These are phyloP conservation scores for Umbelopsis sp. DNA, from an alignment of 371 early-diverging fungal genomes.

Conservation along the genomic window DNA sequence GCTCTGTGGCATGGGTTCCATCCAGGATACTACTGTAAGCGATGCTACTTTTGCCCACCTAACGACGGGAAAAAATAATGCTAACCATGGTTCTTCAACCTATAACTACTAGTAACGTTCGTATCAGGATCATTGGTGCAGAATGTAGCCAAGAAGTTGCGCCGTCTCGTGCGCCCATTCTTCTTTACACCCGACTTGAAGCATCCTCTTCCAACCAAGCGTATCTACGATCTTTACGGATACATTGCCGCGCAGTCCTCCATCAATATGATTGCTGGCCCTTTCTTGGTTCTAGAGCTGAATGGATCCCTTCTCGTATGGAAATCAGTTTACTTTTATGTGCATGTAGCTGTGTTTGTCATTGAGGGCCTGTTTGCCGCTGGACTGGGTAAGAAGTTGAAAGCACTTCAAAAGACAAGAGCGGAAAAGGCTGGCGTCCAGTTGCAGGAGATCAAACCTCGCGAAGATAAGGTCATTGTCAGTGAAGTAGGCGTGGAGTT, in stretches of 20 bases:
- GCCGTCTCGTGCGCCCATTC: conserved; percentile 73
- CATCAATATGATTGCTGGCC: conserved; percentile 70
- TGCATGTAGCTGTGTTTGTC: conserved; percentile 56
- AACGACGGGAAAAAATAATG: background rate
- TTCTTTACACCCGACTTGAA: conserved; percentile 47
- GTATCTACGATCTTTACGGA: conserved; percentile 70
- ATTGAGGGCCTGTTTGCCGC: conserved; percentile 30
- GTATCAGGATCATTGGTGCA: conserved; percentile 55
- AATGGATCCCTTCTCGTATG: conserved; percentile 60
- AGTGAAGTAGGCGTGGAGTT: conserved; percentile 14
- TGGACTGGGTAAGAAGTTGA: conserved; percentile 18
- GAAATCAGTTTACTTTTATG: conserved; percentile 59
- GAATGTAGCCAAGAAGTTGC: conserved; percentile 51
- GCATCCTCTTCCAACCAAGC: conserved; percentile 35
- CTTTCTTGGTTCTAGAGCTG: conserved; percentile 73
- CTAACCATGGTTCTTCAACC: background rate
- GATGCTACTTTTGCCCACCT: background rate
- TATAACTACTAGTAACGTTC: conserved; percentile 44
- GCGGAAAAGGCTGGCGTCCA: conserved; percentile 17
- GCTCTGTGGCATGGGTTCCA: conserved; percentile 97
- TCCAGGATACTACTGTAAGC: conserved; percentile 82
- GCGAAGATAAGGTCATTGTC: conserved; percentile 17
- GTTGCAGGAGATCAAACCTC: conserved; percentile 14
- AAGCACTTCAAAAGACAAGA: conserved; percentile 25
- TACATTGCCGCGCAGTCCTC: conserved; percentile 65